Percentiles rank a stretch among this genome's conserved stretches.
Evolutionary conservation across 257 asterid genomes (phyloP).

Genomic region (Solanum chmielewskii): DNA sequence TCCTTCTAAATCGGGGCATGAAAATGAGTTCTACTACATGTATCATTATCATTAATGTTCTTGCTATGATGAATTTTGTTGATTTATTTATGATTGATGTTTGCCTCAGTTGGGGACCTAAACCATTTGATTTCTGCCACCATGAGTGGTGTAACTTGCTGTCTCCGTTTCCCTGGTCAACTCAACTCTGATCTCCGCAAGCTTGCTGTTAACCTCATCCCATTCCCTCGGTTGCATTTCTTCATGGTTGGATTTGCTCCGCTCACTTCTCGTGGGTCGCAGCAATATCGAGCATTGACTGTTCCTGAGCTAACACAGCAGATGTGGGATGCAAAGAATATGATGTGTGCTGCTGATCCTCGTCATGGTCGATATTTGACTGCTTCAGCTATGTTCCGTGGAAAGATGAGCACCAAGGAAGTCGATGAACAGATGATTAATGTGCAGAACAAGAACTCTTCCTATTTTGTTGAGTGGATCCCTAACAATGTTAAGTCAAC

Average conservation of each 20-base stretch:
- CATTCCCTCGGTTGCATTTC: slow-evolving; percentile 1
- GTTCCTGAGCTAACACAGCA: slow-evolving; percentile 1
- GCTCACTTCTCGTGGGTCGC: slow-evolving; percentile 2
- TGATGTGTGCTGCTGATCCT: slow-evolving; percentile 4
- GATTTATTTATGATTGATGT: background rate
- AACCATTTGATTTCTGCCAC: slow-evolving; percentile 5
- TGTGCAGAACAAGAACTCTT: background rate
- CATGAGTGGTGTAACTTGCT: slow-evolving; percentile 1
- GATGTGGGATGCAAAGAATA: slow-evolving; percentile 2
- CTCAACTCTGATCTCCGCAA: slow-evolving; percentile 4
- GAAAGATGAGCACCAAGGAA: slow-evolving; percentile 3
- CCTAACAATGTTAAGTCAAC: background rate
- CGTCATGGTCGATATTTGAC: slow-evolving; percentile 5
- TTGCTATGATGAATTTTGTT: background rate
- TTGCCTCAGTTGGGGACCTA: background rate
- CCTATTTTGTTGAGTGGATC: background rate
- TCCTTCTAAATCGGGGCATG: background rate
- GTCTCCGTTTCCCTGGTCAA: slow-evolving; percentile 5
- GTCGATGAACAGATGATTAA: background rate
- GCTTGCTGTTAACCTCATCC: slow-evolving; percentile 1
- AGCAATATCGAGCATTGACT: slow-evolving; percentile 1
- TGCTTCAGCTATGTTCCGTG: slow-evolving; percentile 2
- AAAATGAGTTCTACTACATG: background rate
- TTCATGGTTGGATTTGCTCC: slow-evolving; percentile 2
- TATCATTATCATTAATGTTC: background rate